Percentiles rank a stretch among this genome's conserved stretches.
phyloP scores from a whole-genome alignment of 179 eudicot species.

The Vitellaria paradoxa region DNA sequence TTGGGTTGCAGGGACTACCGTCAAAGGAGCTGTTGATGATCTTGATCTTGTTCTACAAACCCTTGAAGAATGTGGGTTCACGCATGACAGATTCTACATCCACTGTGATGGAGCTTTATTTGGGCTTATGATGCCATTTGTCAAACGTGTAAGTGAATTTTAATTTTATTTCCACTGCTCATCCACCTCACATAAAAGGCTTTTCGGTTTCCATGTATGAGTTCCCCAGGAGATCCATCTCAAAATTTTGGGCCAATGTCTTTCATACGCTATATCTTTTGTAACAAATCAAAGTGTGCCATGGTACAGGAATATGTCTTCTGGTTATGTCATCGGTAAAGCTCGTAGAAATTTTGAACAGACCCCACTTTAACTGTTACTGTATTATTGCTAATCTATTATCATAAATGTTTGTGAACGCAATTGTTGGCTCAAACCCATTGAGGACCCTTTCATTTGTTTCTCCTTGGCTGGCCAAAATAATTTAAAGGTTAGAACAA shows the following conservation, averaged over 20 bases:
- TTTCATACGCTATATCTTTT: neutral
- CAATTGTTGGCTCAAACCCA: neutral
- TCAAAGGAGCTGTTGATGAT: conserved; percentile 91
- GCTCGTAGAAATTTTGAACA: neutral
- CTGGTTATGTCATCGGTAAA: neutral
- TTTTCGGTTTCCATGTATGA: neutral
- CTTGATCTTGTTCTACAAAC: conserved; percentile 79
- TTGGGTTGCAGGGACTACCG: conserved; percentile 69
- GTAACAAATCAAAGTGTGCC: neutral
- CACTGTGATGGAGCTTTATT: conserved; percentile 90
- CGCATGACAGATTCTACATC: conserved; percentile 65
- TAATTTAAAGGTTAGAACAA: neutral
- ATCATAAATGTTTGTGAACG: neutral
- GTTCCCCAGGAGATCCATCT: neutral
- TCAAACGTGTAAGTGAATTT: conserved; percentile 41
- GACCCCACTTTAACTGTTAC: neutral
- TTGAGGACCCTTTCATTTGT: neutral
- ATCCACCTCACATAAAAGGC: neutral
- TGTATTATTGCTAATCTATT: neutral
- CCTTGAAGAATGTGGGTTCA: conserved; percentile 74
- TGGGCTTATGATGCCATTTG: conserved; percentile 93
- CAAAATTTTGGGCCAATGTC: neutral
- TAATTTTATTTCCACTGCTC: neutral
- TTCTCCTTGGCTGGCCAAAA: neutral
- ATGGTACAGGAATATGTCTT: neutral